Base-by-base conservation (phyloP, 192 early-diverging fungal species). In the Coemansia sp. region DNA sequence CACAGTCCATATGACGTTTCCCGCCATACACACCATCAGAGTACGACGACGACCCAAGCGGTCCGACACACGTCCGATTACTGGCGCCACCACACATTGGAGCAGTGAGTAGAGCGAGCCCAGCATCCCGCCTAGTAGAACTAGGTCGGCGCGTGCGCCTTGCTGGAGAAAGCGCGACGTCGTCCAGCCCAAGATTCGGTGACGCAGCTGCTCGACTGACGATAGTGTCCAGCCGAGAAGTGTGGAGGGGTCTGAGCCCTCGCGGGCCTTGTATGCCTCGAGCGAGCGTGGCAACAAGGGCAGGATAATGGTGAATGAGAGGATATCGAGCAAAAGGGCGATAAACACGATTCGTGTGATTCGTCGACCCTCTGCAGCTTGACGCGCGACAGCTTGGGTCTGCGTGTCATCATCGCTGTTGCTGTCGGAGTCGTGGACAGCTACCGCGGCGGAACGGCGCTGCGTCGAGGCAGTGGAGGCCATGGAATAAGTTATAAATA, bases 281-380 rank as follows among this genome's bases (percentile, higher is more conserved):
- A 99, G 80, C 35, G 98, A 82, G 19, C 96, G 84, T 43, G 97
- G 97, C 66, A 95, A 93, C 35, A 99, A 87, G 6, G 97, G 97
- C 43, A 99, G 78, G 74, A 99, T 98, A 63, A 96, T 95, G 10
- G 97, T 99, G 81, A 99, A 99, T 6, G 96, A 92, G 28, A 99
- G 90, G 59, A 99, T 93, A 76, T 98, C 97, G 23, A 99, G 87
- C 43, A 99, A 80, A 17, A 99, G 87, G 0, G 94, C 93, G 10
- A 87, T 85, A 68, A 99, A 95, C 21, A 98, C 80, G 6, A 83
- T 73, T 19, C 68, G 80, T 13, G 80, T 70, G 50, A 83, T 75
- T 26, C 76, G 71, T 30, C 62, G 63, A 72, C 75, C 70, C 64
- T 55, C 33, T 16, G 57, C 68, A 43, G 71, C 65, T 19, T 35